A percentile compares a stretch with the other conserved stretches of the same genome.
Conservation (phyloP, 2,329 filamentous ascomycete genomes). For the Diplocarpon mali region DNA sequence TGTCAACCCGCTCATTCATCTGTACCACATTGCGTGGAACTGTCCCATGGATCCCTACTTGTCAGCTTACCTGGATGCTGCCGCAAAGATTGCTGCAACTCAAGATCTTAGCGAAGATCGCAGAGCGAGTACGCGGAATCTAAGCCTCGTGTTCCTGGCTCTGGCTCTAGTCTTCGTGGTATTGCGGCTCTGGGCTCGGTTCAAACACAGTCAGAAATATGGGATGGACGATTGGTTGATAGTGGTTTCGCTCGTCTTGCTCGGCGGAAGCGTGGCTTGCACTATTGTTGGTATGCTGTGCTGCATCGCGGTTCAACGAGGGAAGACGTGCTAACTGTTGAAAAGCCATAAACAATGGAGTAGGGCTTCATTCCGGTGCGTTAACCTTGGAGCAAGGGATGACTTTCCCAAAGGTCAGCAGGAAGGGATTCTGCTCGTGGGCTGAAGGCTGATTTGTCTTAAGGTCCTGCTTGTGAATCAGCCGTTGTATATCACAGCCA, state of each 20-base stretch:
- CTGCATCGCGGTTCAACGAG: too few relatives aligned
- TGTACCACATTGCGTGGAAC: too few relatives aligned
- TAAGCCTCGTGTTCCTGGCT: not conserved
- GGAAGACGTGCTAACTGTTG: too few relatives aligned
- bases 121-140: not conserved
- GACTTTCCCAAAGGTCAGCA: not conserved
- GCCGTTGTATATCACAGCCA: not conserved
- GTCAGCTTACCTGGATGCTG: not conserved
- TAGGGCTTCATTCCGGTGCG: not conserved
- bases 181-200: not conserved
- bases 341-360: not conserved
- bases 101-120: not conserved
- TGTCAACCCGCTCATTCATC: too few relatives aligned
- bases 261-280: not conserved
- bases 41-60: not conserved
- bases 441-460: not conserved
- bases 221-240: slow-evolving; percentile 1
- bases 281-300: not conserved
- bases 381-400: not conserved
- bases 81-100: not conserved
- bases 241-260: not conserved
- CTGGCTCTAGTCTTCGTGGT: not conserved
- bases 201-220: not conserved
- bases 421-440: not conserved
- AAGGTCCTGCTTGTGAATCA: not conserved